Conservation (phyloP, 1,284 basidiomycete genomes). For the Stereum hirsutum region DNA sequence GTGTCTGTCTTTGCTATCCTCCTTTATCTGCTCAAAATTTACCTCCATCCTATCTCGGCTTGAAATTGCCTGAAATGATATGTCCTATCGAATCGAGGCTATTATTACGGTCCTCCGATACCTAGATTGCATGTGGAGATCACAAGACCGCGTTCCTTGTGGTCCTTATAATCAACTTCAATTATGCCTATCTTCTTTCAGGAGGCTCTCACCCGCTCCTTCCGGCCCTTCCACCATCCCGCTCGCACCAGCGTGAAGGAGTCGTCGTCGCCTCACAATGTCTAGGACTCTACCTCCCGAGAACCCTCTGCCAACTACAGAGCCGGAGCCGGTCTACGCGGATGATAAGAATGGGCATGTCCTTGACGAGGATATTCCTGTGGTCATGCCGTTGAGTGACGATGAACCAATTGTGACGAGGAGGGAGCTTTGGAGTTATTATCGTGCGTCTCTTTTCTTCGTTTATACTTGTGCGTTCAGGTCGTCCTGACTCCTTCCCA, state of each 20-base stretch:
- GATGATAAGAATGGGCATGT: slow-evolving; percentile 1
- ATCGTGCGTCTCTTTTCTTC: slow-evolving; percentile 31
- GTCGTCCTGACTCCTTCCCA: background rate
- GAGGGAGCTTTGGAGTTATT: slow-evolving; percentile 66
- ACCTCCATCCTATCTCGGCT: no score
- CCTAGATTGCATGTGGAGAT: no score
- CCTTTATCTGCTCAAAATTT: no score
- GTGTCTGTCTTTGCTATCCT: no score
- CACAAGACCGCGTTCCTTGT: background rate
- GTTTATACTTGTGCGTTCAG: background rate
- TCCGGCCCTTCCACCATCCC: slow-evolving; percentile 6
- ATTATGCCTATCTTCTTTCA: background rate
- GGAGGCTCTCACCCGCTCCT: background rate
- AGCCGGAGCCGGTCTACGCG: slow-evolving; percentile 1
- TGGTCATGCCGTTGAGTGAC: slow-evolving; percentile 27
- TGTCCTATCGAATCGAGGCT: no score
- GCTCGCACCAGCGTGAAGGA: background rate
- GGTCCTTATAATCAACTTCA: background rate
- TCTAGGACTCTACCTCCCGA: slow-evolving; percentile 6
- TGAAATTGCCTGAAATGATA: no score
- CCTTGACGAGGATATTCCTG: slow-evolving; percentile 1
- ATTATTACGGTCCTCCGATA: no score
- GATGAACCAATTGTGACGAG: slow-evolving; percentile 50
- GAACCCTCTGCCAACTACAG: background rate
- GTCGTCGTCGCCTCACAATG: background rate